Evolutionary conservation across 176 grass and related monocot species (phyloP).

Genomic region (Pontederia paniculata): DNA sequence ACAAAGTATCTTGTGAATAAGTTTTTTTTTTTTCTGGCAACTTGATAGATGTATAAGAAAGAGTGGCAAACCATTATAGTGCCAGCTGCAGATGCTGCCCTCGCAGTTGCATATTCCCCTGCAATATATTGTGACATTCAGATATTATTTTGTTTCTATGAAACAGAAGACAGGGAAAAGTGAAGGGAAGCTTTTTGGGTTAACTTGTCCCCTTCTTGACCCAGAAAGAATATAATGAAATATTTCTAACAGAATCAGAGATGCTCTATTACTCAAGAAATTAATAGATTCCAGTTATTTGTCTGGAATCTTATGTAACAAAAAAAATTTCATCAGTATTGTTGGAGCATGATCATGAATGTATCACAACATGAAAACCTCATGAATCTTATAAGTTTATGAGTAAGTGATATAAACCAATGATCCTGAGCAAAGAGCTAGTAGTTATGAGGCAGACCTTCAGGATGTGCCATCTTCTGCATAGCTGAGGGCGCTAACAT

Average conservation of each 20-base stretch:
- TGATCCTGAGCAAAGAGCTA: not conserved
- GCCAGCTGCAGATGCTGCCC: slow-evolving; percentile 63
- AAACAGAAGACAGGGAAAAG: too few species aligned
- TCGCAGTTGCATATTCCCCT: slow-evolving; percentile 96
- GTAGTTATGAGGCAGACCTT: slow-evolving; percentile 35
- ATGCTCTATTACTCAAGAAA: not conserved
- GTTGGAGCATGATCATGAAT: not conserved
- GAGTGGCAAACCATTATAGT: slow-evolving; percentile 87
- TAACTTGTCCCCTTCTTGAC: too few species aligned
- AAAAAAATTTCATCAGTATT: not conserved
- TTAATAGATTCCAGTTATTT: not conserved
- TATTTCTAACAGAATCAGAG: not conserved
- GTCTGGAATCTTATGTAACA: not conserved
- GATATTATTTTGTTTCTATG: not conserved
- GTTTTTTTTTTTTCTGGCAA: too few species aligned
- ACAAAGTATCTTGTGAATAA: not conserved
- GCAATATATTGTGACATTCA: slow-evolving; percentile 18
- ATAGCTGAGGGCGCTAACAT: slow-evolving; percentile 90
- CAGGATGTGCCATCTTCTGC: slow-evolving; percentile 98
- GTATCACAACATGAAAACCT: not conserved
- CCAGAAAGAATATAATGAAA: too few species aligned
- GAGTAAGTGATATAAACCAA: not conserved
- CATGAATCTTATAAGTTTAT: not conserved
- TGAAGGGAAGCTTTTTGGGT: too few species aligned
- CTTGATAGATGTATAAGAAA: not conserved